Percentiles rank a stretch among this genome's conserved stretches.
phyloP scores from a whole-genome alignment of 345 rosid genomes.

The Moricandia moricandioides region DNA sequence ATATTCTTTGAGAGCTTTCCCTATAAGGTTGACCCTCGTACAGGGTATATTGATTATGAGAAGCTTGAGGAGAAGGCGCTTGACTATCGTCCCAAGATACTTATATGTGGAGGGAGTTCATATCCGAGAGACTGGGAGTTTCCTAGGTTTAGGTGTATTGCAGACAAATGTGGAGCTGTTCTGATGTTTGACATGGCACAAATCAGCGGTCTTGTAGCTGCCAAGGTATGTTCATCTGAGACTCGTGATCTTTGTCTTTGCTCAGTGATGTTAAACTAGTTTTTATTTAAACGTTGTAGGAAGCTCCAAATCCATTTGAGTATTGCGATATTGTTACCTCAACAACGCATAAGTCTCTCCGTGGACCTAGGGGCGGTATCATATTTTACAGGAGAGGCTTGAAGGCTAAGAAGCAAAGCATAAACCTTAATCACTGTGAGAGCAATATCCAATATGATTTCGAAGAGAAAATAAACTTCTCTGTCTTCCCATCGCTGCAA shows the following conservation, averaged over 20 bases:
- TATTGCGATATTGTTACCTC: slow-evolving; percentile 91
- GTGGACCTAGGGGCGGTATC: slow-evolving; percentile 93
- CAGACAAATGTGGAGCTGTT: slow-evolving; percentile 71
- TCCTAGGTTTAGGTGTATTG: slow-evolving; percentile 72
- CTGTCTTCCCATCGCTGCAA: slow-evolving; percentile 85
- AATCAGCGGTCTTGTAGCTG: slow-evolving; percentile 78
- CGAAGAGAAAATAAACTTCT: slow-evolving; percentile 84
- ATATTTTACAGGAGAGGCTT: slow-evolving; percentile 75
- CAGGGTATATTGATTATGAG: slow-evolving; percentile 68
- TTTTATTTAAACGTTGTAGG: slow-evolving; percentile 45
- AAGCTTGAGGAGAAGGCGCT: slow-evolving; percentile 82
- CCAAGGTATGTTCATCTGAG: slow-evolving; percentile 14
- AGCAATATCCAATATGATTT: slow-evolving; percentile 61
- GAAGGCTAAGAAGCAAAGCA: slow-evolving; percentile 61
- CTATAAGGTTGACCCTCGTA: slow-evolving; percentile 68
- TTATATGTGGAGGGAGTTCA: slow-evolving; percentile 87
- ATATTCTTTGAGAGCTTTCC: slow-evolving; percentile 83
- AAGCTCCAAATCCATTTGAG: slow-evolving; percentile 67
- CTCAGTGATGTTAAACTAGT: no score
- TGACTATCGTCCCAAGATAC: slow-evolving; percentile 78
- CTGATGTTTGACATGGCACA: slow-evolving; percentile 82
- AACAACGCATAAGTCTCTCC: slow-evolving; percentile 86
- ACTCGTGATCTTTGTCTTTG: no score
- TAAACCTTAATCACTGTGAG: slow-evolving; percentile 51
- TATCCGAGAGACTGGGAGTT: slow-evolving; percentile 83